Evolutionary conservation across 352 stramenopile species (phyloP).

Genomic region (Aphanomyces invadans): DNA sequence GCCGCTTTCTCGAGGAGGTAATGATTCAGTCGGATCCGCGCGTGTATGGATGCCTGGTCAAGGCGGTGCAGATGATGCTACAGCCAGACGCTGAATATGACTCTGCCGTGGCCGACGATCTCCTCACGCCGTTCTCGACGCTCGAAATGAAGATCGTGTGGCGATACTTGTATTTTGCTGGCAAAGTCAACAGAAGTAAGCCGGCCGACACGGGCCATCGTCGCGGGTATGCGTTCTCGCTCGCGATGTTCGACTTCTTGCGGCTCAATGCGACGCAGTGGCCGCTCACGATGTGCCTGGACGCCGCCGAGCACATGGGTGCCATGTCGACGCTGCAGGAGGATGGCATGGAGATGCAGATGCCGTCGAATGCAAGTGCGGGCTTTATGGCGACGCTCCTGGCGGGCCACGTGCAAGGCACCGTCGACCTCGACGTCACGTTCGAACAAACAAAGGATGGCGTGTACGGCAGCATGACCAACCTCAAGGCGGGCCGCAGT

Average conservation of each 20-base stretch:
- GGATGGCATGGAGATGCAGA: not conserved
- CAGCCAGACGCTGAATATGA: conserved; percentile 68
- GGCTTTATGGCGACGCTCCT: conserved; percentile 11
- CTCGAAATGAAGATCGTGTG: conserved; percentile 75
- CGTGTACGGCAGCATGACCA: not conserved
- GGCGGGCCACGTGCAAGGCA: not conserved
- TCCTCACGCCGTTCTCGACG: conserved; percentile 66
- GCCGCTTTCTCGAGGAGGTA: conserved; percentile 60
- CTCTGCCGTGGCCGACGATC: conserved; percentile 55
- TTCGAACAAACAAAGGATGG: not conserved
- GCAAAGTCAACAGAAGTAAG: conserved; percentile 43
- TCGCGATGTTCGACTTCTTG: conserved; percentile 12
- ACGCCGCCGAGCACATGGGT: conserved; percentile 44
- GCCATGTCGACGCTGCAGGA: conserved; percentile 1
- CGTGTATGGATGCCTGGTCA: conserved; percentile 50
- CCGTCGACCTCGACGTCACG: not conserved
- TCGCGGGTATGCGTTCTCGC: conserved; percentile 10
- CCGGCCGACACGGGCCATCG: conserved; percentile 6
- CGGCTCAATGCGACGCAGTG: conserved; percentile 49
- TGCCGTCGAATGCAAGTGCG: conserved; percentile 9
- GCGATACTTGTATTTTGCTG: conserved; percentile 73
- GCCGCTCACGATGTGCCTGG: conserved; percentile 56
- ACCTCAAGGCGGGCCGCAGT: not conserved
- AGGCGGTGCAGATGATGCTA: conserved; percentile 75
- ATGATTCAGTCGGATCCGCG: conserved; percentile 49